Percentiles rank a stretch among this genome's conserved stretches.
Evolutionary conservation across 2,329 filamentous ascomycete species (phyloP).

Genomic region (Alternaria atra): DNA sequence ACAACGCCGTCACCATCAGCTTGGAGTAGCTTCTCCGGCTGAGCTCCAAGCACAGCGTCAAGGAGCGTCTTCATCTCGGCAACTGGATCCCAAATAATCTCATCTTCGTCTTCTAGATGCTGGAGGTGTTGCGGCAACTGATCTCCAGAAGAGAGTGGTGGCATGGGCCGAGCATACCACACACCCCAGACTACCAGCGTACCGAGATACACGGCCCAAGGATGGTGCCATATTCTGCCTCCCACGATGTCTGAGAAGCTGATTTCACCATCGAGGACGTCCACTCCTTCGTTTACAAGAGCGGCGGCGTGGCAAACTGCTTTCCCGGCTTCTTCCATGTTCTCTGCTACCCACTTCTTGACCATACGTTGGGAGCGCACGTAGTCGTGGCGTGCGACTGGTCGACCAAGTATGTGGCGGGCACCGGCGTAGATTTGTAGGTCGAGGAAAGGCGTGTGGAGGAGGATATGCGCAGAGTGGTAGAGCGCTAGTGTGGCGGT

Average conservation of each 20-base stretch:
- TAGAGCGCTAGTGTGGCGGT: constrained; percentile 65
- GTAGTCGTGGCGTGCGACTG: constrained; percentile 62
- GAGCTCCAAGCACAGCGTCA: constrained; percentile 51
- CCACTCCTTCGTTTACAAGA: constrained; percentile 61
- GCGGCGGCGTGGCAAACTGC: constrained; percentile 65
- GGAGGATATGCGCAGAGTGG: constrained; percentile 65
- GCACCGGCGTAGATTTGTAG: constrained; percentile 70
- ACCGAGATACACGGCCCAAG: constrained; percentile 69
- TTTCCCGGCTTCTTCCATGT: constrained; percentile 49
- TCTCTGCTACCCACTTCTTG: constrained; percentile 59
- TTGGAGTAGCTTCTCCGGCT: constrained; percentile 49
- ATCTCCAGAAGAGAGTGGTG: not conserved
- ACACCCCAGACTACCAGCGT: constrained; percentile 68
- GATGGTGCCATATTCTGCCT: constrained; percentile 65
- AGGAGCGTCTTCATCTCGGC: constrained; percentile 60
- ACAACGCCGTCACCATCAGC: constrained; percentile 29
- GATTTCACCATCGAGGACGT: constrained; percentile 53
- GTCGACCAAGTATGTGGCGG: constrained; percentile 65
- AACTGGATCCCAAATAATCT: constrained; percentile 61
- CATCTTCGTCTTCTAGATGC: constrained; percentile 51
- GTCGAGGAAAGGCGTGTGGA: constrained; percentile 68
- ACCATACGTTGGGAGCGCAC: constrained; percentile 60
- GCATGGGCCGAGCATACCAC: constrained; percentile 55
- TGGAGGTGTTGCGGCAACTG: constrained; percentile 9
- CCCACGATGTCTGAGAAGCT: constrained; percentile 57